These are phyloP conservation scores for Mycena crocata DNA, from an alignment of 768 basidiomycete genomes.

Conservation along the genomic window DNA sequence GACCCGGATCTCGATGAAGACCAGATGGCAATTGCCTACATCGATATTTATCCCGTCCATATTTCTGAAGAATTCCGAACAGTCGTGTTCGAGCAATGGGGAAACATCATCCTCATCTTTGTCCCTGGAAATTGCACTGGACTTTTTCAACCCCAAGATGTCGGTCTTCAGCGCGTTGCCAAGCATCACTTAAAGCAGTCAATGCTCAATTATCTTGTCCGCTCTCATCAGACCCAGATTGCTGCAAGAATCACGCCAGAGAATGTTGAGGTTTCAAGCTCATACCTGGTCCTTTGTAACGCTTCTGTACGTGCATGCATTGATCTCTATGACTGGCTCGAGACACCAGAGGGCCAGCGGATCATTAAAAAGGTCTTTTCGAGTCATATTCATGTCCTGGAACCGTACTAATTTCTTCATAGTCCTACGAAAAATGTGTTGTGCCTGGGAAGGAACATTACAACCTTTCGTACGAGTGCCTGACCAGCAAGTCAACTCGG, in stretches of 20 bases:
- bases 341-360: conserved; percentile 4
- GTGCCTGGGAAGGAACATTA: not conserved
- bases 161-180: conserved; percentile 36
- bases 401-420: not conserved
- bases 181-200: conserved; percentile 35
- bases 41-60: conserved; percentile 46
- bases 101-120: conserved; percentile 28
- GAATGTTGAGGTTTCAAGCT: conserved; percentile 27
- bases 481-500: not conserved
- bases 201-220: conserved; percentile 21
- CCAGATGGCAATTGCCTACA: conserved; percentile 31
- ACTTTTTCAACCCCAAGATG: conserved; percentile 37
- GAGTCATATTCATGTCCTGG: too few relatives aligned
- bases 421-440: conserved; percentile 10
- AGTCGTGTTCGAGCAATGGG: too few relatives aligned
- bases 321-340: conserved; percentile 29
- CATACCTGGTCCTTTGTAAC: conserved; percentile 27
- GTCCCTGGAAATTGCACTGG: conserved; percentile 38
- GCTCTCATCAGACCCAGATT: conserved; percentile 16
- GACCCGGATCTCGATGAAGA: conserved; percentile 26
- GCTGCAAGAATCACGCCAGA: conserved; percentile 24
- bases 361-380: too few relatives aligned
- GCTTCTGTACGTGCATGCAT: conserved; percentile 26
- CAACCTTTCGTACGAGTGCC: conserved; percentile 4
- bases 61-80: conserved; percentile 23